Conservation (phyloP, 371 early-diverging fungal species). For the Hamiltosporidium magnivora region DNA sequence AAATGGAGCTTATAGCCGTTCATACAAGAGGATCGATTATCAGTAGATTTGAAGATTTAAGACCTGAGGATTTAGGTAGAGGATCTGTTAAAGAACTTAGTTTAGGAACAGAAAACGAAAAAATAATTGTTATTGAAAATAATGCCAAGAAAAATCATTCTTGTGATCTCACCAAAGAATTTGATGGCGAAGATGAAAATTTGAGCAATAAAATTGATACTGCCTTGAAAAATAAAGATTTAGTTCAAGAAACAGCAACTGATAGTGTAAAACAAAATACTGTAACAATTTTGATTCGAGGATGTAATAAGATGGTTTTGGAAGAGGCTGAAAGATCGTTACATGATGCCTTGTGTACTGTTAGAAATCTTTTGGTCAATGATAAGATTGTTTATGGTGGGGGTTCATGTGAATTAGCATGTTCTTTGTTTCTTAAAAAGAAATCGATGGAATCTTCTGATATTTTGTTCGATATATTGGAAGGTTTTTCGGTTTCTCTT, state of each 20-base stretch:
- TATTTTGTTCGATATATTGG: not conserved
- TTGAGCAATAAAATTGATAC: too few relatives aligned
- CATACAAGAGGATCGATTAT: slow-evolving; percentile 96
- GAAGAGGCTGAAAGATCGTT: slow-evolving; percentile 97
- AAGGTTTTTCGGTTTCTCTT: slow-evolving; percentile 63
- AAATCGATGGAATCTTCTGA: slow-evolving; percentile 15
- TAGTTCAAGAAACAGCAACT: not conserved
- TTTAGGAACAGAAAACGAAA: slow-evolving; percentile 92
- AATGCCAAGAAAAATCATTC: not conserved
- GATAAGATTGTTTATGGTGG: slow-evolving; percentile 97
- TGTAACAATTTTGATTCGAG: slow-evolving; percentile 90
- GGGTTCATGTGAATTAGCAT: slow-evolving; percentile 89
- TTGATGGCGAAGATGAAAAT: too few relatives aligned
- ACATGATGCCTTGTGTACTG: slow-evolving; percentile 96
- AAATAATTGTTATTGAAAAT: slow-evolving; percentile 83
- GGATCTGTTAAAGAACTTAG: slow-evolving; percentile 78
- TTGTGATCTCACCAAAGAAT: not conserved
- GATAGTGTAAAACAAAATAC: slow-evolving; percentile 88
- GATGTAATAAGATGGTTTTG: slow-evolving; percentile 89
- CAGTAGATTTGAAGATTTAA: slow-evolving; percentile 91
- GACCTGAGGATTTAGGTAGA: slow-evolving; percentile 79
- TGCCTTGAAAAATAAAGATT: too few relatives aligned
- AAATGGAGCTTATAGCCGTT: slow-evolving; percentile 86
- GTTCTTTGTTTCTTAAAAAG: slow-evolving; percentile 60
- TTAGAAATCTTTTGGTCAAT: slow-evolving; percentile 84